Conservation (phyloP, 1,284 basidiomycete species). For the Anthracocystis walkeri region DNA sequence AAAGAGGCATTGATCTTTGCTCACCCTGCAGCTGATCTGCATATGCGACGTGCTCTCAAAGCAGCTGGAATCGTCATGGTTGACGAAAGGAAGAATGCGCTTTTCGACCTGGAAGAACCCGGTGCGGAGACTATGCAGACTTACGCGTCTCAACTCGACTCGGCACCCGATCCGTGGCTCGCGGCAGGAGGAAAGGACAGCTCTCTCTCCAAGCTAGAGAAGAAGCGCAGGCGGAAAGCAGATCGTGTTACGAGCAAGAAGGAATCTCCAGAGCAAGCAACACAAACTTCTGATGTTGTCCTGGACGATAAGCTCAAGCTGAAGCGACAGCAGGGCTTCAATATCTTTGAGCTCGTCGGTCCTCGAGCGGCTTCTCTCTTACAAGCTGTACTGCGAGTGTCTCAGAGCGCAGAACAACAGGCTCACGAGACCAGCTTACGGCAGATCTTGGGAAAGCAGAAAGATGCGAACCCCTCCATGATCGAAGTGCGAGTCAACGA, state of each 20-base stretch:
- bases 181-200: slow-evolving; percentile 52
- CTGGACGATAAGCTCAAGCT: slow-evolving; percentile 20
- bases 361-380: slow-evolving; percentile 48
- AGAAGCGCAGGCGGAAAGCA: slow-evolving; percentile 21
- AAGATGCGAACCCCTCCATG: neutral
- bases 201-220: slow-evolving; percentile 37
- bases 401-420: neutral
- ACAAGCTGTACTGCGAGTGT: slow-evolving; percentile 50
- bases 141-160: slow-evolving; percentile 38
- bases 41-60: slow-evolving; percentile 46
- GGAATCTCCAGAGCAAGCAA: neutral
- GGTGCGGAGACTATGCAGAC: neutral
- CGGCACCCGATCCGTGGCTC: slow-evolving; percentile 48
- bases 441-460: slow-evolving; percentile 10
- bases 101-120: slow-evolving; percentile 10
- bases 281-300: neutral
- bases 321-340: slow-evolving; percentile 54
- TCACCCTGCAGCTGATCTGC: slow-evolving; percentile 50
- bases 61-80: slow-evolving; percentile 27
- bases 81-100: slow-evolving; percentile 33
- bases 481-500: slow-evolving; percentile 54
- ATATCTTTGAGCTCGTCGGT: slow-evolving; percentile 63
- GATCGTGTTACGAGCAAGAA: slow-evolving; percentile 8
- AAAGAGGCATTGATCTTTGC: slow-evolving; percentile 45
- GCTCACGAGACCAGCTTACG: neutral